Evolutionary conservation across 2,329 filamentous ascomycete species (phyloP).

Genomic region (Aureobasidium sp.): DNA sequence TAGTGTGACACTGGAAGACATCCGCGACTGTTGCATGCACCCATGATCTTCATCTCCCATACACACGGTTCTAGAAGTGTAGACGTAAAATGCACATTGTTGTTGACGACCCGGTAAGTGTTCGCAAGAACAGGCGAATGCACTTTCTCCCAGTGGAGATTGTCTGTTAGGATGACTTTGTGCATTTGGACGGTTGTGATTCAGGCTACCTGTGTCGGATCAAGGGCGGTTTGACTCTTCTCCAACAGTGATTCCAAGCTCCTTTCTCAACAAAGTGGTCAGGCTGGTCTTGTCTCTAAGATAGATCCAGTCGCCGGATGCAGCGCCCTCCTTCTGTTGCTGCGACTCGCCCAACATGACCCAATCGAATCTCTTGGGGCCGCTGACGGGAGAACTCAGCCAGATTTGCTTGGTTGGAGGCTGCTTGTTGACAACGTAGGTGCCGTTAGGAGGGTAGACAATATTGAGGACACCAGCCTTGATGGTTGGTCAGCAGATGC

Average conservation of each 20-base stretch:
- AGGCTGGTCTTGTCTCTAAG: conserved; percentile 71
- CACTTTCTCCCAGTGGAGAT: neutral
- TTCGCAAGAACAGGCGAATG: neutral
- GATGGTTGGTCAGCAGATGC: conserved; percentile 6
- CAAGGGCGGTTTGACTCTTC: conserved; percentile 12
- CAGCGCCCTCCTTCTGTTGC: conserved; percentile 69
- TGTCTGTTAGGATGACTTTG: neutral
- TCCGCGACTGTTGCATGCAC: neutral
- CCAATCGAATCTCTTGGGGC: conserved; percentile 92
- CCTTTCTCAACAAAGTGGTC: conserved; percentile 61
- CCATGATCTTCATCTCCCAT: neutral
- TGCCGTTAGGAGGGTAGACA: conserved; percentile 58
- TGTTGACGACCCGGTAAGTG: neutral
- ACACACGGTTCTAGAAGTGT: neutral
- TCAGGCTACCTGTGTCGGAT: neutral
- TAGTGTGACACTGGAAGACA: neutral
- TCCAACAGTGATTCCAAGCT: conserved; percentile 60
- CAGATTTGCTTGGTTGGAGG: conserved; percentile 96
- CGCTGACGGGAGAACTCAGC: conserved; percentile 83
- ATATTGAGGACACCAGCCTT: conserved; percentile 83
- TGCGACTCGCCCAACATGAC: conserved; percentile 64
- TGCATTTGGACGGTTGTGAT: neutral
- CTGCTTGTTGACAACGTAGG: conserved; percentile 96
- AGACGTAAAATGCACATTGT: neutral
- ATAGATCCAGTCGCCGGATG: conserved; percentile 75